Conservation (phyloP, 306 rosid species). For the Canavalia ensiformis region DNA sequence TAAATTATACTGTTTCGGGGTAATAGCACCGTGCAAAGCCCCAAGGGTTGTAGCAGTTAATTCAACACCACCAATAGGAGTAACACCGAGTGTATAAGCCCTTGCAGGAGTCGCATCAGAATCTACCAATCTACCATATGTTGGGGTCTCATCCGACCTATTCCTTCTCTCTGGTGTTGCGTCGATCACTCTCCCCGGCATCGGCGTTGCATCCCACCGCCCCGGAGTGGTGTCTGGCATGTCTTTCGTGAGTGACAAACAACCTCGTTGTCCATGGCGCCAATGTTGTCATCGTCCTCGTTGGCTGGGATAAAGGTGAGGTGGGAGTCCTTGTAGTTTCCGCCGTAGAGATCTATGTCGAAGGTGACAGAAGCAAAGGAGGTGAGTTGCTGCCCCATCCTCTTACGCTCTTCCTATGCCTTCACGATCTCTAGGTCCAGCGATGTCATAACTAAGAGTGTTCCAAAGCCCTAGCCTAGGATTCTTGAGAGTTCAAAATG, state of each 20-base stretch:
- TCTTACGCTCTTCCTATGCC: conserved; percentile 79
- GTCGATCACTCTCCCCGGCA: conserved; percentile 45
- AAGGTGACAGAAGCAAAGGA: conserved; percentile 51
- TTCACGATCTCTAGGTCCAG: conserved; percentile 78
- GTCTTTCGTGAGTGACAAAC: conserved; percentile 22
- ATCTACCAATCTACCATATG: conserved; percentile 50
- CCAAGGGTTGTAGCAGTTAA: conserved; percentile 54
- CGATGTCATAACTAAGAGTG: conserved; percentile 41
- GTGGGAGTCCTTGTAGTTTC: conserved; percentile 35
- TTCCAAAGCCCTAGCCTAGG: conserved; percentile 37
- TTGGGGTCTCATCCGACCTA: conserved; percentile 55
- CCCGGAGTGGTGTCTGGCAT: conserved; percentile 51
- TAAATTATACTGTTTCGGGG: conserved; percentile 53
- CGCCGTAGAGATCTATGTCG: conserved; percentile 57
- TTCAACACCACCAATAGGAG: conserved; percentile 54
- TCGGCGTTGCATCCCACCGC: conserved; percentile 53
- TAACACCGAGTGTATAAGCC: conserved; percentile 52
- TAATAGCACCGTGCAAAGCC: conserved; percentile 43
- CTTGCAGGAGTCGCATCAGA: conserved; percentile 53
- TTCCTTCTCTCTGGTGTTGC: conserved; percentile 55
- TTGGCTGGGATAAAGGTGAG: conserved; percentile 48
- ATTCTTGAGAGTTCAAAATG: background rate
- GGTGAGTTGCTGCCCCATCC: conserved; percentile 53
- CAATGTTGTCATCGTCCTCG: conserved; percentile 45
- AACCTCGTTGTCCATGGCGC: conserved; percentile 41